phyloP scores from a whole-genome alignment of 495 filamentous ascomycete genomes.

The Pseudotulostoma volvatum region DNA sequence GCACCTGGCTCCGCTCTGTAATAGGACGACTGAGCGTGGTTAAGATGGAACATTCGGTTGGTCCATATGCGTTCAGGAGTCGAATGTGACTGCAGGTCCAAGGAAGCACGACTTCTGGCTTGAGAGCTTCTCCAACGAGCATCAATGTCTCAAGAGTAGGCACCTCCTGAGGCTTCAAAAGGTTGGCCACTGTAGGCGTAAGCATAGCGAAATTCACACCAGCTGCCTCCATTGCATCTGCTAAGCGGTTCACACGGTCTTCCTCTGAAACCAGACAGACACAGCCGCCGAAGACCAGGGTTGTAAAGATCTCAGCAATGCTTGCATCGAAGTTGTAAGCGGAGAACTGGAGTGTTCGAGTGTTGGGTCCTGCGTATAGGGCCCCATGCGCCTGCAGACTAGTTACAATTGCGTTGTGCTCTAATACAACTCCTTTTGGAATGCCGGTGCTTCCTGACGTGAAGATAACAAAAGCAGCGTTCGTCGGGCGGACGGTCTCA shows the following conservation, averaged over 20 bases:
- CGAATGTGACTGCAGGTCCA: conserved; percentile 2
- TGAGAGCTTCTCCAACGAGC: conserved; percentile 28
- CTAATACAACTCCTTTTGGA: conserved; percentile 63
- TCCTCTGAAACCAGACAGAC: conserved; percentile 14
- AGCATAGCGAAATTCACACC: conserved; percentile 5
- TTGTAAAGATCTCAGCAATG: conserved; percentile 8
- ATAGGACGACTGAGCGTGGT: no score
- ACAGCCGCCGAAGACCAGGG: conserved; percentile 12
- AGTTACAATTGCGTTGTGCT: conserved; percentile 59
- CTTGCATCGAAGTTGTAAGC: conserved; percentile 12
- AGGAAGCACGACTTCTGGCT: background rate
- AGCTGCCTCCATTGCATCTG: conserved; percentile 1
- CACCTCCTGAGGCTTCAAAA: conserved; percentile 18
- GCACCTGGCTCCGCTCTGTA: no score
- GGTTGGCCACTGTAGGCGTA: conserved; percentile 14
- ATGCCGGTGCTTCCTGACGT: conserved; percentile 71
- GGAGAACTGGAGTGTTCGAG: conserved; percentile 10
- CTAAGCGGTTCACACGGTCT: conserved; percentile 6
- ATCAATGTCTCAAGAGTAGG: conserved; percentile 19
- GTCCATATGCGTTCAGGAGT: conserved; percentile 13
- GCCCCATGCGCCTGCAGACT: conserved; percentile 53
- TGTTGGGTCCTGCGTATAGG: conserved; percentile 35
- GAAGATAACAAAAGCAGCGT: conserved; percentile 32
- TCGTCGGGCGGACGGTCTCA: background rate
- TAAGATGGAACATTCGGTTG: conserved; percentile 10